These are phyloP conservation scores for Yamadazyma scolyti DNA, from an alignment of 805 yeast species.

Conservation along the genomic window DNA sequence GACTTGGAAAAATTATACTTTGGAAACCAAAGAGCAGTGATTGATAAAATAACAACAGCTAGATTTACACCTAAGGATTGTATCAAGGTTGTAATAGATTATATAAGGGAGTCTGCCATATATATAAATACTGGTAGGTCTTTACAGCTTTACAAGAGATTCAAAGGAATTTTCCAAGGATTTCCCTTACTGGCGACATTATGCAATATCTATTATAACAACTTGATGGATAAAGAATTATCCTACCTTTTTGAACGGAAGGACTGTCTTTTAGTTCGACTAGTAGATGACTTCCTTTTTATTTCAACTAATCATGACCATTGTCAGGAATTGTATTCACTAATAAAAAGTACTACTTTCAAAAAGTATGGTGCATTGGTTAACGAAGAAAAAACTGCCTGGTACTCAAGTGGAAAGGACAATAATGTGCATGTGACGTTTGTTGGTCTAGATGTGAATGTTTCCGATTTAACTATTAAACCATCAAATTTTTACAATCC, in stretches of 20 bases:
- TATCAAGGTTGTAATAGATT: conserved; percentile 43
- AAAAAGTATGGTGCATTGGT: conserved; percentile 31
- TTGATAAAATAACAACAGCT: conserved; percentile 22
- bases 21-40: conserved; percentile 8
- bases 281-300: conserved; percentile 86
- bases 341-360: conserved; percentile 18
- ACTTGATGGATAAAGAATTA: conserved; percentile 43
- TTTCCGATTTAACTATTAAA: conserved; percentile 1
- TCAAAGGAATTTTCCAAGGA: conserved; percentile 81
- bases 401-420: conserved; percentile 10
- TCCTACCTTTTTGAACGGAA: conserved; percentile 11
- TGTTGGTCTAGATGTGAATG: conserved; percentile 5
- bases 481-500: conserved; percentile 6
- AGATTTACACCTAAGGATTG: conserved; percentile 43
- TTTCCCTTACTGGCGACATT: conserved; percentile 69
- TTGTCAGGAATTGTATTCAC: conserved; percentile 15
- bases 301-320: conserved; percentile 42
- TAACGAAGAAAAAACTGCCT: conserved; percentile 26
- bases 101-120: conserved; percentile 50
- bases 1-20: no score
- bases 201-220: conserved; percentile 71
- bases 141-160: conserved; percentile 35
- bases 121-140: conserved; percentile 35
- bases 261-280: conserved; percentile 41
- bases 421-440: conserved; percentile 14